Evolutionary conservation across 805 yeast species (phyloP), one percentile per base, ranked within the genome.

Genomic region (Wickerhamomyces queroliae): DNA sequence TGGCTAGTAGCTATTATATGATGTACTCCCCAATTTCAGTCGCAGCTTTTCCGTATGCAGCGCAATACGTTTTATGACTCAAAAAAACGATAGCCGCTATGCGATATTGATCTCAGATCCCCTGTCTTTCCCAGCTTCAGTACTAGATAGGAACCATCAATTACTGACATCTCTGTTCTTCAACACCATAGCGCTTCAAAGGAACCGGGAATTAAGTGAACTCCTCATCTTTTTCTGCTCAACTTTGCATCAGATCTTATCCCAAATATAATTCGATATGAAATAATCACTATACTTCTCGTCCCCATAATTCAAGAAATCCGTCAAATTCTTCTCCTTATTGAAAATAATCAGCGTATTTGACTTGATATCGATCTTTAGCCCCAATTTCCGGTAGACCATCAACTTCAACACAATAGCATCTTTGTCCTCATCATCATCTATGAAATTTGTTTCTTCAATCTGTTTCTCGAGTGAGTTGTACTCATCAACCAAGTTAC

Each of bases 241-340:
- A 24, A 24, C 10, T n/a, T 9, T 8, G 18, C 43, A 3, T 43
- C 36, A 69, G 46, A 76, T 48, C 39, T 74, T 70, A 44, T 84
- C 93, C 95, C 95, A 86, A 24, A 86, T 74, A 54, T 76, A 82
- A 52, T 86, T 85, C 12, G 87, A 73, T 23, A 83, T 72, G 57
- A 83, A 85, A 51, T 71, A 81, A 42, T 79, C 80, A 50, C 83
- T 76, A 45, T 79, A 76, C 42, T 76, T 72, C 24, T 69, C 53
- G 36, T 61, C 66, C 20, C 68, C 72, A 24, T 78, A 69, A 21
- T 75, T 70, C 38, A 83, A 58, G 8, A 74, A 63, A 48, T 72
- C 74, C 1, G 78, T 61, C 21, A 64, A 56, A 35, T 72, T 72
- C 21, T 59, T 60, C n/a, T 58, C 57, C 39, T 69, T 70, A 52